Evolutionary conservation across 305 asterid genomes (phyloP), one percentile per base, ranked within the genome.

Genomic region (Solanum aculeatissimum): DNA sequence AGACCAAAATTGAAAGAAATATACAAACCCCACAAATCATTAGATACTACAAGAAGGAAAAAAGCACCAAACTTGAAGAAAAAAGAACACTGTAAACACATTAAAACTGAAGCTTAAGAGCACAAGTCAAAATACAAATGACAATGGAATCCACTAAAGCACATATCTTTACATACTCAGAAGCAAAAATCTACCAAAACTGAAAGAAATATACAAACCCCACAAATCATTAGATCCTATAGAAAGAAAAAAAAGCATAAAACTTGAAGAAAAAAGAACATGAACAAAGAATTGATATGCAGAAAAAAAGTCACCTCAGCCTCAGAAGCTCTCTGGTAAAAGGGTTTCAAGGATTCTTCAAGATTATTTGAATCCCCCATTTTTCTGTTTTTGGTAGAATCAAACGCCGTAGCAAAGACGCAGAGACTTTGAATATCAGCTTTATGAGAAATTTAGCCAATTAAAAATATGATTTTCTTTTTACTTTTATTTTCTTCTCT

Each of bases 261-360:
- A 66, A 32, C 63, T 35, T 54, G 62, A 47, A 47, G 7, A 9
- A 40, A 55, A 14, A 71, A 70, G 18, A 69, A 70, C 49, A 53
- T 13, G 62, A 65, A 42, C 32, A 40, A 40, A n/a, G n/a, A 43
- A 43, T 15, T 53, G 13, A 4, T 9, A 27, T 19, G 54, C 53
- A n/a, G 6, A 14, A 27, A 55, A 54, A 74, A 65, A 94, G 7
- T 10, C 3, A 68, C 99, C 99, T 96, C 98, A 57, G 98, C 98
- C 83, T 96, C 97, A 10, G 92, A 85, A 84, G 99, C 98, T 92
- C 98, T 92, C 72, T 89, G 92, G 88, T 92, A 87, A 86, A 94
- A 92, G 86, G 97, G 98, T 84, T 80, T 90, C 91, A 96, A 82
- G 75, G 87, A 63, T 87, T 92, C 93, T 83, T 90, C 87, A 71